Evolutionary conservation across 345 rosid species (phyloP).

Genomic region (Anastatica hierochuntica): DNA sequence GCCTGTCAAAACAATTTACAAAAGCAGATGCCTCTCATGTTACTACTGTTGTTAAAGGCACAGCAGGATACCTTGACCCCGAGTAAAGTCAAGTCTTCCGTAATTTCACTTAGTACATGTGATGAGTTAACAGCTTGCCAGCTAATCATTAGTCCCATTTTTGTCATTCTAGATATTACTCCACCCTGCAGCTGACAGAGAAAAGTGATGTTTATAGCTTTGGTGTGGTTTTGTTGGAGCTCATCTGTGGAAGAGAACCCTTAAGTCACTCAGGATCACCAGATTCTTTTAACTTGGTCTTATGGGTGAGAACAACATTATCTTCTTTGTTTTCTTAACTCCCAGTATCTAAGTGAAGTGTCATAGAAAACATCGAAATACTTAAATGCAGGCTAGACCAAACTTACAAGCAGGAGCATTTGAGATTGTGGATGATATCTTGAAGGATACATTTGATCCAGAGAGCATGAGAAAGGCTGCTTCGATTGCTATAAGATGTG

Average conservation of each 20-base stretch:
- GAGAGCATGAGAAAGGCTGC: constrained; percentile 71
- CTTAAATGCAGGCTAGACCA: constrained; percentile 64
- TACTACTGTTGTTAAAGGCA: constrained; percentile 85
- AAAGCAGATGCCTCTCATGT: constrained; percentile 73
- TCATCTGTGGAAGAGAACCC: constrained; percentile 90
- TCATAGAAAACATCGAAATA: not conserved
- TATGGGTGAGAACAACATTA: constrained; percentile 53
- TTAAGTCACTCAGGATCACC: constrained; percentile 70
- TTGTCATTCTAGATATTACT: constrained; percentile 51
- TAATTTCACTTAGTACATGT: not conserved
- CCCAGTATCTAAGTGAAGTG: not conserved
- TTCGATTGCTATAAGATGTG: constrained; percentile 45
- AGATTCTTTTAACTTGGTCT: constrained; percentile 85
- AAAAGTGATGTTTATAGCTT: constrained; percentile 91
- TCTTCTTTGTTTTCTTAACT: not conserved
- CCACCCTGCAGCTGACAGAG: constrained; percentile 86
- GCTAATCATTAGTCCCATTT: constrained; percentile 1
- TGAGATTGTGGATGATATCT: constrained; percentile 64
- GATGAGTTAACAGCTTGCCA: not conserved
- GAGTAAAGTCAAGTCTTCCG: constrained; percentile 45
- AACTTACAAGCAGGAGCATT: constrained; percentile 83
- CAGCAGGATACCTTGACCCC: constrained; percentile 94
- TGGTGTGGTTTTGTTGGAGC: constrained; percentile 83
- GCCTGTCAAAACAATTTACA: constrained; percentile 24
- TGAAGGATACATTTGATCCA: constrained; percentile 51